These are phyloP conservation scores for Rossbeevera mucosa DNA, from an alignment of 768 basidiomycete genomes.

Conservation along the genomic window DNA sequence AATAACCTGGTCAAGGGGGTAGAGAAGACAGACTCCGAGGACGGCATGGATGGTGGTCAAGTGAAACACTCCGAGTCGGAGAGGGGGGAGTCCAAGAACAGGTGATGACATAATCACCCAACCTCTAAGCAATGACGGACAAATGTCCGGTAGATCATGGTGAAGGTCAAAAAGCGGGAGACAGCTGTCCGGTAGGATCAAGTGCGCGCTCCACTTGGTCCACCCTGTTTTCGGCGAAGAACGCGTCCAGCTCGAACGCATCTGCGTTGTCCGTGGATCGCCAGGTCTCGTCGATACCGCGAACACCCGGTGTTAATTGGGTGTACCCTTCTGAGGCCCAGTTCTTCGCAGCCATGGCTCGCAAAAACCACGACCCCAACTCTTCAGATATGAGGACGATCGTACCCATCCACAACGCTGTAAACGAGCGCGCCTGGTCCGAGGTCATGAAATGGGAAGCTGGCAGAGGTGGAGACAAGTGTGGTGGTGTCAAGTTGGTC, in stretches of 20 bases:
- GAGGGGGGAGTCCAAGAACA: too few species aligned
- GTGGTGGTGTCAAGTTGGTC: conserved; percentile 77
- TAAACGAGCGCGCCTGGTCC: conserved; percentile 90
- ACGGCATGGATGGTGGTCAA: conserved; percentile 55
- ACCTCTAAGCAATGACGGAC: conserved; percentile 22
- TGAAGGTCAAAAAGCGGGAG: conserved; percentile 17
- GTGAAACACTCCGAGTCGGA: too few species aligned
- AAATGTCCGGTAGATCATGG: conserved; percentile 51
- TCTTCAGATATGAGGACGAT: conserved; percentile 91
- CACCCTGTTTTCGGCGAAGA: conserved; percentile 20
- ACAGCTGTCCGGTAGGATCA: conserved; percentile 67
- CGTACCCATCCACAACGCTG: conserved; percentile 98
- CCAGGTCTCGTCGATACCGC: conserved; percentile 86
- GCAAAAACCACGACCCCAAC: conserved; percentile 88
- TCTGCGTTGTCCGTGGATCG: conserved; percentile 62
- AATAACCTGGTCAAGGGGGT: conserved; percentile 76
- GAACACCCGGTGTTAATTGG: conserved; percentile 71
- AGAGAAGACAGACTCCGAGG: conserved; percentile 58
- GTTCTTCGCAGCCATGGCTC: conserved; percentile 95
- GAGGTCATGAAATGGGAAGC: conserved; percentile 81
- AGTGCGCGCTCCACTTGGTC: conserved; percentile 44
- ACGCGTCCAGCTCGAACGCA: conserved; percentile 1
- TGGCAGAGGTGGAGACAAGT: conserved; percentile 74
- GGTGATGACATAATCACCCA: conserved; percentile 16
- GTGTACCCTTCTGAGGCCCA: conserved; percentile 98